Evolutionary conservation across 2,329 filamentous ascomycete genomes (phyloP), one percentile per base, ranked within the genome.

Genomic region (Colletotrichum tabaci): DNA sequence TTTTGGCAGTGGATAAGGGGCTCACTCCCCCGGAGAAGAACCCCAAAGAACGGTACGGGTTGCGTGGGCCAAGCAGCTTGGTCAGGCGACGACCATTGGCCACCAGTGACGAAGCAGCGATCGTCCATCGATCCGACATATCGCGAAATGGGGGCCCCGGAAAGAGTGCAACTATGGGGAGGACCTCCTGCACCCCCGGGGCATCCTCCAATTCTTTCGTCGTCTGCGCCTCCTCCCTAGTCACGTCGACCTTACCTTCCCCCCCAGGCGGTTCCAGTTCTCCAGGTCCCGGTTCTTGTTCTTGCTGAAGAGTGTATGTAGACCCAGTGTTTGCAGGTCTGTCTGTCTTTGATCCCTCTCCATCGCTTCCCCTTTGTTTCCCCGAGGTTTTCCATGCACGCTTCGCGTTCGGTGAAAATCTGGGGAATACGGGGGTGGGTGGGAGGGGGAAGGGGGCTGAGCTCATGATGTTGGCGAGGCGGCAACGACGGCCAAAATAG

Each of bases 41-140:
- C 38, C 65, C 61, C 30, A 50, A 67, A 68, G 65, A 63, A n/a
- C 49, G 60, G 69, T 71, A 49, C 56, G 49, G 64, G 52, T 72
- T 69, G 69, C 66, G 69, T 72, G 69, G 55, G 69, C 69, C 69
- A 72, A 72, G 69, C 65, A 69, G 52, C 52, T 60, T 72, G 60
- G 53, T 68, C 58, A 72, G 69, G 58, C 69, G 66, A 40, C 69
- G 60, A 52, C 44, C 40, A 60, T 69, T 60, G 66, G 53, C 46
- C 58, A 69, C 53, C 66, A 63, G 66, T 72, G 40, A 72, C 65
- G 60, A 60, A 40, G 12, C 66, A 63, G 58, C 58, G 64, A 71
- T 71, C 69, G 18, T 60, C 66, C 42, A 63, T 52, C 47, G 69
- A 60, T 71, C 58, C 65, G 58, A 64, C 65, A 55, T 55, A 44